Percentiles rank a stretch among this genome's conserved stretches.
These are phyloP conservation scores for Paramecium caudatum DNA, from an alignment of 73 alveolate genomes.

Conservation along the genomic window DNA sequence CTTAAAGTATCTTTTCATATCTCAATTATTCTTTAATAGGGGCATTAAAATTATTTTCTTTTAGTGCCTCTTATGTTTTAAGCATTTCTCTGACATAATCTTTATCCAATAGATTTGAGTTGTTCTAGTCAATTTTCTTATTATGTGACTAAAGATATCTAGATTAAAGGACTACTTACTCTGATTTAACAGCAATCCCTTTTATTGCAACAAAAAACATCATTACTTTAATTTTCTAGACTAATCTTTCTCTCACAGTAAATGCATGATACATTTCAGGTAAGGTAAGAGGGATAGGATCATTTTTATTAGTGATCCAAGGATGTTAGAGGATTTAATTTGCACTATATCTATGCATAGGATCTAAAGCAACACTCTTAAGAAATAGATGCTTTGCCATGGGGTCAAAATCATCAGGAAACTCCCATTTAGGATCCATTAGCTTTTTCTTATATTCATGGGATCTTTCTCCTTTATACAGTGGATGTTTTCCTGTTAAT, in stretches of 20 bases:
- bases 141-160: neutral
- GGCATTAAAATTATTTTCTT: neutral
- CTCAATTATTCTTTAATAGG: neutral
- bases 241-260: slow-evolving; percentile 15
- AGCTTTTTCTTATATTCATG: slow-evolving; percentile 76
- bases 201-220: neutral
- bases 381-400: slow-evolving; percentile 89
- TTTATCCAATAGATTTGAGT: slow-evolving; percentile 34
- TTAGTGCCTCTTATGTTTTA: neutral
- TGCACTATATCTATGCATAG: slow-evolving; percentile 94
- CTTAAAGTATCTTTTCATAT: slow-evolving; percentile 6
- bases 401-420: slow-evolving; percentile 69
- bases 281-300: slow-evolving; percentile 64
- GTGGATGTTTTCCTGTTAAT: slow-evolving; percentile 92
- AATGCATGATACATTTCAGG: slow-evolving; percentile 51
- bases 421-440: slow-evolving; percentile 68
- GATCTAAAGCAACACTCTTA: slow-evolving; percentile 87
- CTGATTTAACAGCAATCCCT: neutral
- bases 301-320: slow-evolving; percentile 56
- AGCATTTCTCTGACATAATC: slow-evolving; percentile 43
- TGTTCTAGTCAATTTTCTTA: neutral
- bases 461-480: slow-evolving; percentile 80
- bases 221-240: neutral
- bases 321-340: slow-evolving; percentile 71
- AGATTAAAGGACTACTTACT: neutral